Evolutionary conservation across 1,139 yeast species (phyloP), one percentile per base, ranked within the genome.

Genomic region (Scheffersomyces segobiensis): DNA sequence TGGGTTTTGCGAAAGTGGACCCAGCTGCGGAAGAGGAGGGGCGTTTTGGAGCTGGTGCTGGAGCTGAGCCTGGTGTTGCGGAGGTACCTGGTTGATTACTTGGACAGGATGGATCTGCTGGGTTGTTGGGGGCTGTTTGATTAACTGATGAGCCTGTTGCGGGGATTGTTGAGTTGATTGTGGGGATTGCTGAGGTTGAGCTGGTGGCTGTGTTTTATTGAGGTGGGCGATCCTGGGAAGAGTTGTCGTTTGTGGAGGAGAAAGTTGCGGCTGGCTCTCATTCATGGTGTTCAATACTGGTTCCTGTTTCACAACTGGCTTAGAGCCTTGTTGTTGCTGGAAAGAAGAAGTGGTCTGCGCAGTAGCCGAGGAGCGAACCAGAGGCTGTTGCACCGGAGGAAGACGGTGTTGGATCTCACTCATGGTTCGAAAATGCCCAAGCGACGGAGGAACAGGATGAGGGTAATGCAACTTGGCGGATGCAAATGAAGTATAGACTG

Each of bases 321-420:
- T 32, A 32, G 42, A 32, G 12, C 42, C 17, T 12, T 32, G 42
- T 14, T 32, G 42, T 32, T 32, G 42, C 42, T 32, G 42, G 42
- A 32, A 32, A 32, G 42, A 32, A 10, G 17, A 4, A 32, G 42
- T 10, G 4, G 42, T 32, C 17, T 32, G 42, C 4, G 17, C 49
- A 12, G 56, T 17, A 18, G 26, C 53, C 14, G 56, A 19, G 18
- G 53, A 5, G 53, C n/a, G 53, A 26, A 50, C 53, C 42, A 46
- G 26, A n/a, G 50, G 50, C 26, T 24, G 52, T 32, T 63, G 67
- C 47, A 68, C 69, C 22, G 67, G 64, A 39, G 72, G 72, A 56
- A 70, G 67, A 57, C 74, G 64, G 39, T 65, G 69, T 56, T 74
- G 75, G 55, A 74, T 74, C 64, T 74, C 78, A 63, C 77, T 74